These are phyloP conservation scores for Smittium mucronatum DNA, from an alignment of 371 early-diverging fungal species.

Conservation along the genomic window DNA sequence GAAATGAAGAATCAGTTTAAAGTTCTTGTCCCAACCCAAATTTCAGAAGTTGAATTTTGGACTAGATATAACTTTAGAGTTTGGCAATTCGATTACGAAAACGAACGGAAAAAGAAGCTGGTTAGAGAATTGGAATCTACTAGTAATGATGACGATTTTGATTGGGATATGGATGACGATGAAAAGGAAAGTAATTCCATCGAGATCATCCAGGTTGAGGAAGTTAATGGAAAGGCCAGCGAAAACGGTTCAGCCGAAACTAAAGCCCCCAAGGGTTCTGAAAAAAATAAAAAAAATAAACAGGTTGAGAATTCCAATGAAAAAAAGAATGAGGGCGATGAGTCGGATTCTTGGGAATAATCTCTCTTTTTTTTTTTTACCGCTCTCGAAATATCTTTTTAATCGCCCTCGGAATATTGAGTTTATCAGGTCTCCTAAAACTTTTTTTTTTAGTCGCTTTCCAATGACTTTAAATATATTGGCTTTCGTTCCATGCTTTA, in stretches of 20 bases:
- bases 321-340: not conserved
- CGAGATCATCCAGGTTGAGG: not conserved
- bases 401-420: too few species aligned
- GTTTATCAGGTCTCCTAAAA: too few species aligned
- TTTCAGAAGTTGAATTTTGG: conserved; percentile 23
- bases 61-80: conserved; percentile 25
- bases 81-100: conserved; percentile 28
- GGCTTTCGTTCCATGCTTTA: too few species aligned
- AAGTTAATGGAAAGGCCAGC: not conserved
- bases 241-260: conserved; percentile 2
- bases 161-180: conserved; percentile 29
- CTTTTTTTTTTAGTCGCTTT: too few species aligned
- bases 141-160: conserved; percentile 26
- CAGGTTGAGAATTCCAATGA: not conserved
- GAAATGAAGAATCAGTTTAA: conserved; percentile 13
- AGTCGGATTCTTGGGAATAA: not conserved
- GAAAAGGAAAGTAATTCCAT: not conserved
- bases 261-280: not conserved
- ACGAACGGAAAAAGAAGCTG: conserved; percentile 22
- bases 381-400: too few species aligned
- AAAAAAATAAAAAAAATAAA: conserved; percentile 3
- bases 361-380: too few species aligned
- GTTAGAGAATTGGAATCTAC: conserved; percentile 27
- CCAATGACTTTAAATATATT: too few species aligned
- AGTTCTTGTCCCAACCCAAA: conserved; percentile 17